phyloP scores from a whole-genome alignment of 345 rosid species.

The Iberis pinnata region DNA sequence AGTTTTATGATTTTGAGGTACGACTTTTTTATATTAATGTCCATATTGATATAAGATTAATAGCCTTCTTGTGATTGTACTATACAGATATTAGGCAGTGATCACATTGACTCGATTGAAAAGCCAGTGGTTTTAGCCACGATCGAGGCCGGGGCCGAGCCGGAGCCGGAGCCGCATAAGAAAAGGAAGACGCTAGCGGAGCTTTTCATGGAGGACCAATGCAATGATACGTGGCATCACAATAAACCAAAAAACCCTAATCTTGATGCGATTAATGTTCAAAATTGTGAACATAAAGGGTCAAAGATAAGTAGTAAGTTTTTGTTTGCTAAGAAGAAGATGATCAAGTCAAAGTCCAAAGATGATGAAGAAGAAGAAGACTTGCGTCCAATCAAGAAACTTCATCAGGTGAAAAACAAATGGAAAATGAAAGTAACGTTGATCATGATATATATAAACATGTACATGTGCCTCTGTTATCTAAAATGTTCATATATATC shows the following conservation, averaged over 20 bases:
- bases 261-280: slow-evolving; percentile 17
- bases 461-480: slow-evolving; percentile 19
- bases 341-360: slow-evolving; percentile 44
- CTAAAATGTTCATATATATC: neutral
- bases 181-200: slow-evolving; percentile 76
- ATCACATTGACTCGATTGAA: slow-evolving; percentile 9
- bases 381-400: slow-evolving; percentile 55
- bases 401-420: slow-evolving; percentile 34
- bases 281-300: slow-evolving; percentile 2
- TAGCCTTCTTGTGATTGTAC: too few species aligned
- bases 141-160: slow-evolving; percentile 2
- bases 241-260: slow-evolving; percentile 31
- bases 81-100: slow-evolving; percentile 2
- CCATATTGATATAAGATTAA: neutral
- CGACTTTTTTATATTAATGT: neutral
- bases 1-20: slow-evolving; percentile 23
- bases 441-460: neutral
- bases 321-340: slow-evolving; percentile 64
- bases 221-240: neutral
- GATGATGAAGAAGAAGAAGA: slow-evolving; percentile 30
- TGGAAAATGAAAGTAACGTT: neutral
- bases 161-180: slow-evolving; percentile 31
- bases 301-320: slow-evolving; percentile 35
- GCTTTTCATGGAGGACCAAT: slow-evolving; percentile 55
- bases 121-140: neutral